Evolutionary conservation across 441 rosid genomes (phyloP).

Genomic region (Pelargonium myrrhifolium): DNA sequence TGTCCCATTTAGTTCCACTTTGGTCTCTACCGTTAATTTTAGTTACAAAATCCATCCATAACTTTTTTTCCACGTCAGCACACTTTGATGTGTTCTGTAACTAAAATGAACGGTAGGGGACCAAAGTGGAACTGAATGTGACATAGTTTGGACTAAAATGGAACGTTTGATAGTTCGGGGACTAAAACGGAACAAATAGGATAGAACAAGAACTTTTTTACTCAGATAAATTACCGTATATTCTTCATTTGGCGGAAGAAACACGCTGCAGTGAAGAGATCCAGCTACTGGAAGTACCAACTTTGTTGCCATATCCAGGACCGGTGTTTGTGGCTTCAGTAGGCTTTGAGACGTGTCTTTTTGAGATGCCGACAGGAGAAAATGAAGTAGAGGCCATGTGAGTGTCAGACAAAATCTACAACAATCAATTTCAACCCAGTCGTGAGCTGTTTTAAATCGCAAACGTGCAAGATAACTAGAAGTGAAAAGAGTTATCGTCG

Average conservation of each 20-base stretch:
- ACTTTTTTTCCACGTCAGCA: too few relatives aligned
- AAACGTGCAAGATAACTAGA: not conserved
- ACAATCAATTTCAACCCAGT: slow-evolving; percentile 14
- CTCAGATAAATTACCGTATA: slow-evolving; percentile 28
- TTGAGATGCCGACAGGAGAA: slow-evolving; percentile 54
- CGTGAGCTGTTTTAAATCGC: not conserved
- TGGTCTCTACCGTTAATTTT: too few relatives aligned
- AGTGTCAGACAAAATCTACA: slow-evolving; percentile 36
- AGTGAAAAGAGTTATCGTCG: not conserved
- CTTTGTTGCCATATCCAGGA: slow-evolving; percentile 37
- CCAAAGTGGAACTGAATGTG: too few relatives aligned
- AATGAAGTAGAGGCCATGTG: slow-evolving; percentile 55
- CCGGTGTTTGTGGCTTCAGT: slow-evolving; percentile 40
- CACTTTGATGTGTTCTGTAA: too few relatives aligned
- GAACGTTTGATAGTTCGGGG: not conserved
- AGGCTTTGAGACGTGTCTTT: slow-evolving; percentile 41
- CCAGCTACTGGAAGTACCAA: slow-evolving; percentile 59
- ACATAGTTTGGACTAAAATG: too few relatives aligned
- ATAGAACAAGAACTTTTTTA: slow-evolving; percentile 2
- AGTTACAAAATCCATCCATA: too few relatives aligned
- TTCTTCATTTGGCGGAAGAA: slow-evolving; percentile 57
- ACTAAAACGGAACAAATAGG: slow-evolving; percentile 9
- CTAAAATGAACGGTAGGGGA: too few relatives aligned
- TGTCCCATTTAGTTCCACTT: too few relatives aligned
- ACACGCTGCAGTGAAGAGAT: slow-evolving; percentile 64